Percentiles rank a stretch among this genome's conserved stretches.
Evolutionary conservation across 2,329 filamentous ascomycete genomes (phyloP).

Genomic region (Atkinsonella texensis): DNA sequence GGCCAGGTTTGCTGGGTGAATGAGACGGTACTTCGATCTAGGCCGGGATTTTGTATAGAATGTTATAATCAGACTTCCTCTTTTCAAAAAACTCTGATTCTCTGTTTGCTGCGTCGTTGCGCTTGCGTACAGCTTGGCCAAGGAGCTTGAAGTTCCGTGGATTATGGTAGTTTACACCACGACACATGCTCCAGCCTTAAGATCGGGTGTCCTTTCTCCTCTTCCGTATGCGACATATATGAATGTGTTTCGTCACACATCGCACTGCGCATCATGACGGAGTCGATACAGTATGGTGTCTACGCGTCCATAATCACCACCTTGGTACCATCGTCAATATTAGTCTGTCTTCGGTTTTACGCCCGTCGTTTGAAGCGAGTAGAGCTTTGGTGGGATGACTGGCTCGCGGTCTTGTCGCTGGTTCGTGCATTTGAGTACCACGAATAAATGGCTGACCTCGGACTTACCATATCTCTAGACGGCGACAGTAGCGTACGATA

Average conservation of each 20-base stretch:
- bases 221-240: not conserved
- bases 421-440: not conserved
- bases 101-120: not conserved
- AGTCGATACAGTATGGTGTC: not conserved
- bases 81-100: not conserved
- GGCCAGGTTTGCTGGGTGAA: not conserved
- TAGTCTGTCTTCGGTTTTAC: constrained; percentile 7
- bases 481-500: not conserved
- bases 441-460: not conserved
- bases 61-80: not conserved
- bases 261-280: not conserved
- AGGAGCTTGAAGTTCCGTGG: too few species aligned
- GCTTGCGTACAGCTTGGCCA: too few species aligned
- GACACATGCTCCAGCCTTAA: too few species aligned
- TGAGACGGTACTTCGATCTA: not conserved
- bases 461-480: not conserved
- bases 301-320: constrained; percentile 5
- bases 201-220: too few species aligned
- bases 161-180: too few species aligned
- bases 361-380: constrained; percentile 5
- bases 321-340: not conserved
- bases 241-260: not conserved
- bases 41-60: too few species aligned
- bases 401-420: constrained; percentile 6
- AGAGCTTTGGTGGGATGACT: constrained; percentile 8